These are phyloP conservation scores for Trametes cubensis DNA, from an alignment of 768 basidiomycete species.

Conservation along the genomic window DNA sequence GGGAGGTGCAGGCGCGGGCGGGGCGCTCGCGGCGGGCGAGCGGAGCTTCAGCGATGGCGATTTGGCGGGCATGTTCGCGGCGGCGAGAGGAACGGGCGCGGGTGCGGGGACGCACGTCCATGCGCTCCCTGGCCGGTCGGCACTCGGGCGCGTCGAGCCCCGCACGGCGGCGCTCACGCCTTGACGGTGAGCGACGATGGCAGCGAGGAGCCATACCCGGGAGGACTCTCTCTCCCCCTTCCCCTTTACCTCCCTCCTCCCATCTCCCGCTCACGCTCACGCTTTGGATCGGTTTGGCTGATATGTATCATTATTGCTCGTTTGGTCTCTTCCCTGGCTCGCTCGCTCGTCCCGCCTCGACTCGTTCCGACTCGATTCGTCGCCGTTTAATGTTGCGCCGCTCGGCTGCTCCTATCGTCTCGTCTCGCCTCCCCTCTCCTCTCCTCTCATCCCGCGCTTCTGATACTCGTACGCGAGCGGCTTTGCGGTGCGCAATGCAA, in stretches of 20 bases:
- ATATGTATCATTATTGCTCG: conserved; percentile 21
- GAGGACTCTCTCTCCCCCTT: not conserved
- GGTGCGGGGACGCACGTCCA: conserved; percentile 1
- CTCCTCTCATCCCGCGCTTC: not conserved
- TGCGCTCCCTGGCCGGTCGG: conserved; percentile 9
- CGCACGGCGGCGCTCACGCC: conserved; percentile 16
- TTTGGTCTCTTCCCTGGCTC: not conserved
- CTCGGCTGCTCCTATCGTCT: not conserved
- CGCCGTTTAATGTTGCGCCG: not conserved
- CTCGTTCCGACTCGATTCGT: not conserved
- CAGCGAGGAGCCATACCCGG: not conserved
- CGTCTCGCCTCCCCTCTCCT: not conserved
- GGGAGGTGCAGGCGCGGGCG: not conserved
- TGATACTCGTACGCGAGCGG: too few relatives aligned
- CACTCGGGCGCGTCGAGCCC: conserved; percentile 10
- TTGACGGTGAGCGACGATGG: conserved; percentile 10
- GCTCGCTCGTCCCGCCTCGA: not conserved
- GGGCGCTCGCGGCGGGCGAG: conserved; percentile 18
- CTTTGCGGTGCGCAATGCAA: not conserved
- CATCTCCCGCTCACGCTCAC: not conserved
- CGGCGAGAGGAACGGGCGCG: conserved; percentile 3
- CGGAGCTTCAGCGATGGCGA: conserved; percentile 31
- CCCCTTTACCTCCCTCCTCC: too few relatives aligned
- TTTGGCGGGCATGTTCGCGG: conserved; percentile 29
- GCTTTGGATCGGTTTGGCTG: not conserved